Percentiles rank a stretch among this genome's conserved stretches.
These are phyloP conservation scores for Ophiocordyceps camponoti-floridani DNA, from an alignment of 2,329 filamentous ascomycete species.

Conservation along the genomic window DNA sequence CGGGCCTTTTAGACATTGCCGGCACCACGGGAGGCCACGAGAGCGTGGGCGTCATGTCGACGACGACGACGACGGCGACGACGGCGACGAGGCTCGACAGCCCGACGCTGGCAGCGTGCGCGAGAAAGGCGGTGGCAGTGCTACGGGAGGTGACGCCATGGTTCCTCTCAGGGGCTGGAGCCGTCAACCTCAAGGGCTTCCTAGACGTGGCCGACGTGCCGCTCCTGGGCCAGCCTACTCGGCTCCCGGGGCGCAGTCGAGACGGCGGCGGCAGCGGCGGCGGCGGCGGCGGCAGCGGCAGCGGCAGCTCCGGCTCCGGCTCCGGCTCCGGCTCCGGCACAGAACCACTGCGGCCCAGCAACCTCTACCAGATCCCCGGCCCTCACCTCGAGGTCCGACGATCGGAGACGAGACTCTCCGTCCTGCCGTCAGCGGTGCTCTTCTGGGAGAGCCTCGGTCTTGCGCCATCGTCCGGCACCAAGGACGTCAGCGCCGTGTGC, in stretches of 20 bases:
- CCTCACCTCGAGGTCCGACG: conserved; percentile 59
- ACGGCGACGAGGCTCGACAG: conserved; percentile 15
- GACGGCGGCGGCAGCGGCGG: too few species aligned
- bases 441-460: conserved; percentile 76
- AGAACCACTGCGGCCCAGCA: conserved; percentile 30
- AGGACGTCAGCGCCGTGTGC: conserved; percentile 54
- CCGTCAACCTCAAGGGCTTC: conserved; percentile 26
- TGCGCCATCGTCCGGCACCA: conserved; percentile 49
- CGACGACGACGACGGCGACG: neutral
- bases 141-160: conserved; percentile 25
- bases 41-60: conserved; percentile 5
- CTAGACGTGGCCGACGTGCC: conserved; percentile 41
- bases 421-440: conserved; percentile 53
- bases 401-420: conserved; percentile 49
- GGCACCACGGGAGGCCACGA: conserved; percentile 1
- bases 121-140: conserved; percentile 29
- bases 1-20: conserved; percentile 23
- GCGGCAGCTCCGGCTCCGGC: too few species aligned
- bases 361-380: conserved; percentile 43
- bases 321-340: conserved; percentile 6
- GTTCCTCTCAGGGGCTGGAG: conserved; percentile 20
- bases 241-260: conserved; percentile 26
- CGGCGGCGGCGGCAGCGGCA: too few species aligned
- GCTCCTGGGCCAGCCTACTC: conserved; percentile 29
- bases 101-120: conserved; percentile 22